Conservation (phyloP, 2,329 filamentous ascomycete genomes). For the Emericellopsis cladophorae region DNA sequence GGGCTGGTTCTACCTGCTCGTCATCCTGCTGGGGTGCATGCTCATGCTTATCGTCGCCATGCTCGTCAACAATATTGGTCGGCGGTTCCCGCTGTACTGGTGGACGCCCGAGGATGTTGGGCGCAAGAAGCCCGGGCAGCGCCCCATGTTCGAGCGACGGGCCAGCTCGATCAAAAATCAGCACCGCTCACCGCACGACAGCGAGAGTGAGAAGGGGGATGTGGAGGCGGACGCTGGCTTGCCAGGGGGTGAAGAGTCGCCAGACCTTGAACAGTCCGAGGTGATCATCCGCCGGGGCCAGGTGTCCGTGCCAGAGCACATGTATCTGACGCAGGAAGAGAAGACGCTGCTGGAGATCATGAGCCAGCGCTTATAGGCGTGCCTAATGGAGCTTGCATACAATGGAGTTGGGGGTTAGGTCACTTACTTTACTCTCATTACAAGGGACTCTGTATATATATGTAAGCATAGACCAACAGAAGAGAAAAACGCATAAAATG, state of each 20-base stretch:
- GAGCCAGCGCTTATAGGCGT: slow-evolving; percentile 6
- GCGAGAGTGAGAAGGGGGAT: slow-evolving; percentile 2
- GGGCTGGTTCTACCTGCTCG: slow-evolving; percentile 57
- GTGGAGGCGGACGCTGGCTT: slow-evolving; percentile 1
- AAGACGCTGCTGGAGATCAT: slow-evolving; percentile 20
- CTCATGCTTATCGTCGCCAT: slow-evolving; percentile 53
- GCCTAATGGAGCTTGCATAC: too few relatives aligned
- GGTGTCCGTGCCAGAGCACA: slow-evolving; percentile 18
- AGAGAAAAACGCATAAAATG: too few relatives aligned
- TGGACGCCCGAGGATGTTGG: slow-evolving; percentile 36
- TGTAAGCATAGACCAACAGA: too few relatives aligned
- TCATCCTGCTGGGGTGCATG: slow-evolving; percentile 45
- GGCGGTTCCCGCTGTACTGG: slow-evolving; percentile 59
- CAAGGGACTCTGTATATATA: too few relatives aligned
- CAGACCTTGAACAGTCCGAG: slow-evolving; percentile 7
- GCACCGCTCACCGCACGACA: slow-evolving; percentile 1
- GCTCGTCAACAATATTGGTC: slow-evolving; percentile 56
- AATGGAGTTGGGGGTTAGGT: too few relatives aligned
- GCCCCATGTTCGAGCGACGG: background rate
- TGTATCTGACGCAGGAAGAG: slow-evolving; percentile 24
- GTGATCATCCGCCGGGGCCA: slow-evolving; percentile 21
- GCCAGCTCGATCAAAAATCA: background rate
- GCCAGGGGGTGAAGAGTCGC: background rate
- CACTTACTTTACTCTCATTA: too few relatives aligned
- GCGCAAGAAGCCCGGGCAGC: background rate